Evolutionary conservation across 2,329 filamentous ascomycete genomes (phyloP).

Genomic region (Penicillium sp.): DNA sequence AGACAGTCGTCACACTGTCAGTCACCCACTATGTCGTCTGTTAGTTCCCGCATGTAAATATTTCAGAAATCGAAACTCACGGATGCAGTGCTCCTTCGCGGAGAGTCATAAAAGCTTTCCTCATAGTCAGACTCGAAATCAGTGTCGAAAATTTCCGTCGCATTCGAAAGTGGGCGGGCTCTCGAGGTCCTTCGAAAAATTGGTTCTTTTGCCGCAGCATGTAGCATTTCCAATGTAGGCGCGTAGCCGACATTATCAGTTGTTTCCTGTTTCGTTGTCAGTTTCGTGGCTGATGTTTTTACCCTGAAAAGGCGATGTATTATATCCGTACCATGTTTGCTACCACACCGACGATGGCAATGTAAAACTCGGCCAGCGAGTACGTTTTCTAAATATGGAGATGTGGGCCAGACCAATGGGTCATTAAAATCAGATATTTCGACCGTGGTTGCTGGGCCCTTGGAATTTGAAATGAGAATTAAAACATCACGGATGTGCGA

Average conservation of each 20-base stretch:
- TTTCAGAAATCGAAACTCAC: conserved; percentile 12
- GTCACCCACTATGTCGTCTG: conserved; percentile 55
- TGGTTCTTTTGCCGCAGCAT: background rate
- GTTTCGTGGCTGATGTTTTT: background rate
- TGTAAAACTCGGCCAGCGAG: conserved; percentile 1
- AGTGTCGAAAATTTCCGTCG: conserved; percentile 33
- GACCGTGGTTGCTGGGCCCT: background rate
- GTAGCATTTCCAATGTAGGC: background rate
- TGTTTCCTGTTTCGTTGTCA: background rate
- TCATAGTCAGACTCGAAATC: conserved; percentile 32
- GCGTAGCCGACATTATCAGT: background rate
- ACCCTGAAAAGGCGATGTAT: background rate
- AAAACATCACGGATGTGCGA: background rate
- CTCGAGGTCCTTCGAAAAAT: background rate
- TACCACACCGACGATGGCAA: background rate
- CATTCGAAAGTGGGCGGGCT: conserved; percentile 23
- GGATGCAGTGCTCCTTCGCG: conserved; percentile 18
- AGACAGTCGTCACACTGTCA: conserved; percentile 79
- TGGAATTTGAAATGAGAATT: background rate
- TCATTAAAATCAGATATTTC: background rate
- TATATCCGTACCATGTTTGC: conserved; percentile 1
- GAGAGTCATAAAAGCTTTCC: conserved; percentile 18
- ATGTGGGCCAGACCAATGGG: background rate
- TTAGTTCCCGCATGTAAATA: background rate
- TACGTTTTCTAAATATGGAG: background rate